phyloP scores from a whole-genome alignment of 768 basidiomycete genomes.

The Termitomyces heimii region DNA sequence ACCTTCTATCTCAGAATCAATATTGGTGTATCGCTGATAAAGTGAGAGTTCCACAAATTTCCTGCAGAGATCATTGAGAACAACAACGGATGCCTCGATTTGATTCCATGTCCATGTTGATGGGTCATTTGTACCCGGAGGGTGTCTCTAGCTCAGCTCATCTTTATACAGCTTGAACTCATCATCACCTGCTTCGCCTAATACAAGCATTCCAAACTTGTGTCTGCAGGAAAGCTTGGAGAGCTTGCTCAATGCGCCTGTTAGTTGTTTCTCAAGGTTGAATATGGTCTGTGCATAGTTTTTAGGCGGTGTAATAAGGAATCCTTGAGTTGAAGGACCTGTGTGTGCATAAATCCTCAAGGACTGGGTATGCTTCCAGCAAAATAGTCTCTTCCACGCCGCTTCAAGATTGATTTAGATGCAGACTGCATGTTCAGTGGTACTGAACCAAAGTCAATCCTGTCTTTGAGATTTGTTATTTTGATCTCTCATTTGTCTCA shows the following conservation, averaged over 20 bases:
- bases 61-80: not conserved
- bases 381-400: not conserved
- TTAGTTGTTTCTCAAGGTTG: not conserved
- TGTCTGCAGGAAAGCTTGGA: not conserved
- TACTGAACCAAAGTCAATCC: not conserved
- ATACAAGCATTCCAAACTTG: not conserved
- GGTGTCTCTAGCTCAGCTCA: not conserved
- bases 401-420: conserved; percentile 7
- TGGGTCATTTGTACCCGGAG: not conserved
- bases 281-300: not conserved
- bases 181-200: not conserved
- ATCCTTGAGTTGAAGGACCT: not conserved
- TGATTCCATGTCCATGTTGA: conserved; percentile 6
- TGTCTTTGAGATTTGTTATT: not conserved
- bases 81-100: not conserved
- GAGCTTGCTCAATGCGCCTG: not conserved
- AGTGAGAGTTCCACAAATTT: not conserved
- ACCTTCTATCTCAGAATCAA: not conserved
- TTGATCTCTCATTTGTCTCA: too few relatives aligned
- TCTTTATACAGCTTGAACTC: not conserved
- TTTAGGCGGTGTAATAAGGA: not conserved
- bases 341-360: conserved; percentile 1
- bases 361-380: conserved; percentile 5
- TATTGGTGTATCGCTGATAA: not conserved
- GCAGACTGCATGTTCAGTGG: not conserved